phyloP scores from a whole-genome alignment of 2,329 filamentous ascomycete genomes.

The Neopestalotiopsis clavispora region DNA sequence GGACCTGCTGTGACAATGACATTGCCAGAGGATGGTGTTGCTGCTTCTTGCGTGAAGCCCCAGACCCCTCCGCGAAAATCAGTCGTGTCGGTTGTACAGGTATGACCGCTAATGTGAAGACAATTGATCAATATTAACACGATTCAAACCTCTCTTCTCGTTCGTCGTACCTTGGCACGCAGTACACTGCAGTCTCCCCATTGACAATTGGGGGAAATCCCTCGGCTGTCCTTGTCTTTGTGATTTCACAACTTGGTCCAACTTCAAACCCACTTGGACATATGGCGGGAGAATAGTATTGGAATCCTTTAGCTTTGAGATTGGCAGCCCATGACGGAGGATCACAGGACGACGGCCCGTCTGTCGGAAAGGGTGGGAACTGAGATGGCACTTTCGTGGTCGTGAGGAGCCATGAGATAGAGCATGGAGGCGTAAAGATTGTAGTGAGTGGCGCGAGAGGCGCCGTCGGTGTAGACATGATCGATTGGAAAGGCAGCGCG shows the following conservation, averaged over 20 bases:
- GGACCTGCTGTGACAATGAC: conserved; percentile 38
- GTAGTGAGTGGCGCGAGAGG: conserved; percentile 45
- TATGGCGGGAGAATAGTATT: conserved; percentile 46
- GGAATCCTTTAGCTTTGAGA: conserved; percentile 40
- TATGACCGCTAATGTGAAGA: conserved; percentile 34
- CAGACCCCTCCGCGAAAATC: conserved; percentile 45
- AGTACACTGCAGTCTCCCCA: conserved; percentile 38
- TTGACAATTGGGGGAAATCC: conserved; percentile 35
- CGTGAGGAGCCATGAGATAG: conserved; percentile 45
- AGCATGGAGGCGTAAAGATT: conserved; percentile 45
- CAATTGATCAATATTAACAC: background rate
- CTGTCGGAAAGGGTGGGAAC: conserved; percentile 39
- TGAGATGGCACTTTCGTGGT: conserved; percentile 43
- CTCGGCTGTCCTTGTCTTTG: conserved; percentile 32
- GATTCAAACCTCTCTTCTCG: background rate
- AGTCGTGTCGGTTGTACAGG: conserved; percentile 45
- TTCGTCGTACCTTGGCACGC: conserved; percentile 34
- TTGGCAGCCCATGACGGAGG: conserved; percentile 42
- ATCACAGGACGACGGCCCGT: conserved; percentile 37
- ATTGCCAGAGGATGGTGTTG: conserved; percentile 22
- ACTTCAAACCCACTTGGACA: conserved; percentile 43
- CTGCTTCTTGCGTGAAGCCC: conserved; percentile 33
- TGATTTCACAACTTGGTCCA: conserved; percentile 35
- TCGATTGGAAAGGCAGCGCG: background rate
- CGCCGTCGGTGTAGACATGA: conserved; percentile 18